Evolutionary conservation across 2,329 filamentous ascomycete genomes (phyloP), one percentile per base, ranked within the genome.

Genomic region (Monosporascus sp.): DNA sequence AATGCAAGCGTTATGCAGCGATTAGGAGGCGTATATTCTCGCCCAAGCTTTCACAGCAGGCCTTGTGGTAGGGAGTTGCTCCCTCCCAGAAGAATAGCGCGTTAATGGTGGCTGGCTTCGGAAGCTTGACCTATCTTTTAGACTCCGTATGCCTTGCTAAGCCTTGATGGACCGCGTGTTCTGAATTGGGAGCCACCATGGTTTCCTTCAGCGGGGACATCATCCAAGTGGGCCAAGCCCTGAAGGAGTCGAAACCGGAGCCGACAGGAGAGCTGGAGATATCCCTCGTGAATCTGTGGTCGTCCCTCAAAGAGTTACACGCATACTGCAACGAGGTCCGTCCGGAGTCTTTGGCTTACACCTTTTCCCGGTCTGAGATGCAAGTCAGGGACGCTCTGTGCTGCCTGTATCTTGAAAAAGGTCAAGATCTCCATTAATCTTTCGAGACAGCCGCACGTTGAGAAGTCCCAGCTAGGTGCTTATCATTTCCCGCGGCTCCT

Each of bases 21-120:
- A 55, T 63, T 37, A 68, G 63, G n/a, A 57, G 70, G 44, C 72
- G 70, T 49, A 49, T 72, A 1, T 70, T 72, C 54, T 70, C 68
- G 5, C 64, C 66, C 52, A 71, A 73, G 52, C 56, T 72, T 43
- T 58, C 63, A 6, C 48, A 57, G 45, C 55, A 64, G 31, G 62
- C 68, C 1, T 44, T 73, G n/a, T 51, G 56, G 18, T 68, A 68
- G 68, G 70, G 56, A 47, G 62, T 56, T 24, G 43, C 7, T 8
- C 6, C 15, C 15, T 48, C 5, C 35, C 9, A 37, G 14, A 18
- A 24, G 9, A 8, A 18, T 25, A 15, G 27, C 9, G 20, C 20
- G 4, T 31, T 47, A 45, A 18, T 17, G 17, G 5, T 8, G 14
- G 37, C 51, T 47, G 51, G 47, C 53, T 22, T 4, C 9, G 11